Evolutionary conservation across 352 stramenopile genomes (phyloP), one percentile per base, ranked within the genome.

Genomic region (Phytophthora ohioensis): DNA sequence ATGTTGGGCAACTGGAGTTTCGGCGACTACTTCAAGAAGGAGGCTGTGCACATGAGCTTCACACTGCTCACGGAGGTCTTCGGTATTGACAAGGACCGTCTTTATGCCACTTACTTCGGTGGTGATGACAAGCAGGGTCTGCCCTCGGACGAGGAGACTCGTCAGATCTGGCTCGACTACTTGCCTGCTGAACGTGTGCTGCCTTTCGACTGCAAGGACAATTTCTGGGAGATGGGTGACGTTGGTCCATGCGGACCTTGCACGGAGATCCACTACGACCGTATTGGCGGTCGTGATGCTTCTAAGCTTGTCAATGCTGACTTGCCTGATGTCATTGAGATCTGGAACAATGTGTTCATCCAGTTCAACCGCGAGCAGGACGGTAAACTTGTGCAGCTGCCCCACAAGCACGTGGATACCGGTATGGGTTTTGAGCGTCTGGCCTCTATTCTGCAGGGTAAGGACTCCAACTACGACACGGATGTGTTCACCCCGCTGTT

Each of bases 221-320:
- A 99, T 81, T 99, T 99, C 84, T 99, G 98, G 98, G 98, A 99
- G 85, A 99, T 99, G 98, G 98, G 98, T 52, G 98, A 99, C 63
- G 97, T 96, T 12, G 98, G 98, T 54, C 98, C 98, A 39, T 99
- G 98, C 80, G 98, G 98, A 21, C 98, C 98, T 12, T 99, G 98
- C 87, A 98, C 93, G 58, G 98, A 99, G 88, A 98, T 99, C 82
- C 98, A 99, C 84, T 99, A 98, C 82, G 98, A 99, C 84, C 91
- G 97, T 39, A 99, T 99, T 63, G 98, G 97, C 17, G 88, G 91
- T 64, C 87, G 97, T 31, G 92, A 99, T 77, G 93, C 96, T 10
- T 74, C 92, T 13, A 53, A 72, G 49, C 85, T 99, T 27, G 98
- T 99, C 57, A 99, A 99, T 82, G 89, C 85, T 10, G 98, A 99